Conservation (phyloP, 345 rosid genomes). For the Aegle marmelos region DNA sequence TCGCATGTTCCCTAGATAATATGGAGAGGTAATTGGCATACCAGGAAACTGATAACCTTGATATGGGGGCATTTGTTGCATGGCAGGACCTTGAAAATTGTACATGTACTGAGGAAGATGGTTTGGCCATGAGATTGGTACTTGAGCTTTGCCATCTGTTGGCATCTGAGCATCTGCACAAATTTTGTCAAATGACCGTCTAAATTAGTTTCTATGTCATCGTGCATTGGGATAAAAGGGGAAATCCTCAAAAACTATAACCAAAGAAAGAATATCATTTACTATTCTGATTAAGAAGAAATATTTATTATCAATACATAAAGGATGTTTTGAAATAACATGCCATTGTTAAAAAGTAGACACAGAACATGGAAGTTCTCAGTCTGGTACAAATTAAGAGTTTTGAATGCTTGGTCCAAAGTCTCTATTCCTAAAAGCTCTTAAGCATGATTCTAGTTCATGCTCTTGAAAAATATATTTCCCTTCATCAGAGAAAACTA, state of each 20-base stretch:
- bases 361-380: not conserved
- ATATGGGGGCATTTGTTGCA: conserved; percentile 60
- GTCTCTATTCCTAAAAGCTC: not conserved
- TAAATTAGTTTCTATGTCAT: not conserved
- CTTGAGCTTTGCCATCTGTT: conserved; percentile 48
- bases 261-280: not conserved
- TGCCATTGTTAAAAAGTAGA: not conserved
- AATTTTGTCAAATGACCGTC: not conserved
- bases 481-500: not conserved
- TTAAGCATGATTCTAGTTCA: not conserved
- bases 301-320: not conserved
- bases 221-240: not conserved
- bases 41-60: conserved; percentile 72
- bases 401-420: not conserved
- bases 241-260: not conserved
- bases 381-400: not conserved
- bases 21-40: conserved; percentile 67
- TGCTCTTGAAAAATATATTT: not conserved
- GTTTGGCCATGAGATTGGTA: conserved; percentile 71
- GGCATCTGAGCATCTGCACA: conserved; percentile 36
- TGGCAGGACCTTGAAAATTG: conserved; percentile 67
- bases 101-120: conserved; percentile 76
- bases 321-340: not conserved
- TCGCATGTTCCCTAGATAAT: conserved; percentile 67
- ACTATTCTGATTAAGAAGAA: not conserved